Percentiles rank a stretch among this genome's conserved stretches.
These are phyloP conservation scores for Paramarasmius palmivorus DNA, from an alignment of 1,284 basidiomycete genomes.

Conservation along the genomic window DNA sequence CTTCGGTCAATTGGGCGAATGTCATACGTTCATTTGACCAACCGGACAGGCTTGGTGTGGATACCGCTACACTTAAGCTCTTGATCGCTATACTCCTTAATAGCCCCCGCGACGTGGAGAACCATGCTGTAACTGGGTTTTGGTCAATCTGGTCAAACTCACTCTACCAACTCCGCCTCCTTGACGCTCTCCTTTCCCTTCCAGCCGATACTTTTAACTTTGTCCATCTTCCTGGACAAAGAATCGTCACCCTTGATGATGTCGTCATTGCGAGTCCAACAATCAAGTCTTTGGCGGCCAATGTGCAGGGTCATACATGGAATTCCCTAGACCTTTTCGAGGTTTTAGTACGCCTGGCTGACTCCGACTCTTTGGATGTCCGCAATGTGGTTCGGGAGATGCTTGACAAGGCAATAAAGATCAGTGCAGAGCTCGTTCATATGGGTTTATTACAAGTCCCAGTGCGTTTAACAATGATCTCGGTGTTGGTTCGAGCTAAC, in stretches of 20 bases:
- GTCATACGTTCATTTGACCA: conserved; percentile 81
- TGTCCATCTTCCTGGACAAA: conserved; percentile 77
- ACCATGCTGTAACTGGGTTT: conserved; percentile 78
- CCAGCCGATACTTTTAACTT: conserved; percentile 92
- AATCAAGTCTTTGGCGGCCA: conserved; percentile 81
- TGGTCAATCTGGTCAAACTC: conserved; percentile 86
- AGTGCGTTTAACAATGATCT: conserved; percentile 46
- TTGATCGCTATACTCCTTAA: conserved; percentile 79
- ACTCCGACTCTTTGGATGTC: conserved; percentile 72
- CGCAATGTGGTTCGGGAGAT: conserved; percentile 82
- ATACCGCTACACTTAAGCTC: conserved; percentile 80
- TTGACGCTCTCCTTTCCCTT: conserved; percentile 86
- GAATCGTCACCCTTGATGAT: conserved; percentile 85
- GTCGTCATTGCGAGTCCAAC: conserved; percentile 83
- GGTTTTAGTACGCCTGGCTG: conserved; percentile 78
- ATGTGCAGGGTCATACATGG: conserved; percentile 91
- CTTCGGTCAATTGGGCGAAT: conserved; percentile 74
- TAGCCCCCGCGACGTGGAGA: conserved; percentile 67
- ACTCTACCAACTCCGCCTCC: conserved; percentile 82
- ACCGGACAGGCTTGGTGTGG: conserved; percentile 75
- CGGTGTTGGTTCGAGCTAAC: background rate
- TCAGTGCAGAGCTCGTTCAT: conserved; percentile 92
- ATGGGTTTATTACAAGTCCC: conserved; percentile 92
- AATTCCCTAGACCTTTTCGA: conserved; percentile 92
- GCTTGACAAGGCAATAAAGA: conserved; percentile 89